phyloP scores from a whole-genome alignment of 192 early-diverging fungal species.

The Powellomyces hirtus region DNA sequence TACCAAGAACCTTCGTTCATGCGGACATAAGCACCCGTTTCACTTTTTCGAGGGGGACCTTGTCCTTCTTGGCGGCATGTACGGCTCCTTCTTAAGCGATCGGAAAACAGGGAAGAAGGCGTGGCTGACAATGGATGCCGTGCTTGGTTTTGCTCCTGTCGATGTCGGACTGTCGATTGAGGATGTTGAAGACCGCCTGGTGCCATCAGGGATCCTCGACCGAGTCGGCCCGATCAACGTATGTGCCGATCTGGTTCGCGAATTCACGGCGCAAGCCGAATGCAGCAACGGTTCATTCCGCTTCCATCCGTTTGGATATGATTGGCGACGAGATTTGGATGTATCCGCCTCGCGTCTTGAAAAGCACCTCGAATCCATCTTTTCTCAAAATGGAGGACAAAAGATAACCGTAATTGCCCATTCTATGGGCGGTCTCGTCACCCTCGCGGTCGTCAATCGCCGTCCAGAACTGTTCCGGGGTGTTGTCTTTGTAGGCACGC shows the following conservation, averaged over 20 bases:
- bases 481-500: conserved; percentile 28
- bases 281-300: conserved; percentile 26
- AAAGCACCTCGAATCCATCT: conserved; percentile 17
- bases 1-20: conserved; percentile 3
- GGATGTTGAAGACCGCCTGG: conserved; percentile 24
- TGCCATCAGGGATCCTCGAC: conserved; percentile 27
- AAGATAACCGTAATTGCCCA: conserved; percentile 31
- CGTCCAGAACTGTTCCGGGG: conserved; percentile 29
- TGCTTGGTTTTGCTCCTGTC: conserved; percentile 11
- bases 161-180: conserved; percentile 16
- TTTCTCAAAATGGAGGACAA: conserved; percentile 16
- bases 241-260: conserved; percentile 26
- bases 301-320: conserved; percentile 31
- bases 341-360: conserved; percentile 17
- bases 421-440: conserved; percentile 35
- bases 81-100: conserved; percentile 24
- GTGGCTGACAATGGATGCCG: conserved; percentile 29
- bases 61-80: conserved; percentile 31
- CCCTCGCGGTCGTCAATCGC: conserved; percentile 26
- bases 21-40: conserved; percentile 29
- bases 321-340: conserved; percentile 31
- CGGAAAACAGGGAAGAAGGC: conserved; percentile 12
- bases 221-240: conserved; percentile 34
- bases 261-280: conserved; percentile 6
- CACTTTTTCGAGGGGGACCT: conserved; percentile 30